Conservation (phyloP, 305 asterid species). For the Solanum hybrid region DNA sequence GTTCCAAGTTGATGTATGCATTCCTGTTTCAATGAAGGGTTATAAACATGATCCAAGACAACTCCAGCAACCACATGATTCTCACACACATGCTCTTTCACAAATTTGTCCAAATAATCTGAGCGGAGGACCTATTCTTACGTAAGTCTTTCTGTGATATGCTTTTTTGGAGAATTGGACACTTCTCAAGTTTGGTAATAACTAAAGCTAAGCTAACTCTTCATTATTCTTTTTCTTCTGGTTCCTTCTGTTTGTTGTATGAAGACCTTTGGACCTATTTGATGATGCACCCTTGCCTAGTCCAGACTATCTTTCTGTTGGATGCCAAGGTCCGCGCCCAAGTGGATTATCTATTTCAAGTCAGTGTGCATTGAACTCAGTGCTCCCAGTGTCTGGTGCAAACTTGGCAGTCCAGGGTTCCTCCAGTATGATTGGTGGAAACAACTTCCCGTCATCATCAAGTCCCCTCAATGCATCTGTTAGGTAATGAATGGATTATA, state of each 20-base stretch:
- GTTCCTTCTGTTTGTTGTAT: conserved; percentile 1
- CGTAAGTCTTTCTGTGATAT: conserved; percentile 40
- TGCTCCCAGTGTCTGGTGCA: conserved; percentile 43
- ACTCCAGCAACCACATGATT: conserved; percentile 66
- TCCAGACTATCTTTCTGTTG: conserved; percentile 46
- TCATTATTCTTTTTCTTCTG: background rate
- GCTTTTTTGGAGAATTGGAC: background rate
- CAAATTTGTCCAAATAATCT: conserved; percentile 63
- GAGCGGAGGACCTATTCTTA: conserved; percentile 51
- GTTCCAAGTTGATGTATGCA: conserved; percentile 4
- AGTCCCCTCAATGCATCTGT: conserved; percentile 39
- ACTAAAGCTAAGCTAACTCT: background rate
- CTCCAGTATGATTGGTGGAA: conserved; percentile 45
- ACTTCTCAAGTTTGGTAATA: background rate
- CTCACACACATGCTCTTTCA: conserved; percentile 60
- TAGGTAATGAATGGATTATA: conserved; percentile 36
- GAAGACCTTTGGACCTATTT: conserved; percentile 78
- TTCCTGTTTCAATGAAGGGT: conserved; percentile 17
- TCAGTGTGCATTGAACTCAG: conserved; percentile 38
- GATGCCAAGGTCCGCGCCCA: conserved; percentile 57
- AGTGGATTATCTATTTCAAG: conserved; percentile 42
- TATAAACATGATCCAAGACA: conserved; percentile 60
- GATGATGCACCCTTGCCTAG: conserved; percentile 44
- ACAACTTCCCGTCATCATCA: conserved; percentile 42
- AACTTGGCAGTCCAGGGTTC: conserved; percentile 49